Conservation (phyloP, 495 filamentous ascomycete species). For the Penicillium flavigenum region DNA sequence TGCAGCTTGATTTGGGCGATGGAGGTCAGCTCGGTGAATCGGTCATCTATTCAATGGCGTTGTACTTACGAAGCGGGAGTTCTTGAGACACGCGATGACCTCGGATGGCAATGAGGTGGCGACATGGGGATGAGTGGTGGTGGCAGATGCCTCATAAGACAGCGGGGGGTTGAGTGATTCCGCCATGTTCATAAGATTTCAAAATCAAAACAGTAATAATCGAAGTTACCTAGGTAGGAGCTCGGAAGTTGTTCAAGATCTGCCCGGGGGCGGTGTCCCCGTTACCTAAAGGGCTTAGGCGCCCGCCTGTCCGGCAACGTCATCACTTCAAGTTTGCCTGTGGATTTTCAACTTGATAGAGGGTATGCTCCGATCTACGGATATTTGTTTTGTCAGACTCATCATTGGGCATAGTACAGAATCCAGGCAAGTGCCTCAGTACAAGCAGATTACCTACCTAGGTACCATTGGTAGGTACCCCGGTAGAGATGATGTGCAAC, state of each 20-base stretch:
- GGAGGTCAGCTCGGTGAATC: constrained; percentile 5
- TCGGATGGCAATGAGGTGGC: constrained; percentile 71
- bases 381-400: neutral
- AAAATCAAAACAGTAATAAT: constrained; percentile 1
- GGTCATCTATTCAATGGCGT: neutral
- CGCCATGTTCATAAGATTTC: constrained; percentile 34
- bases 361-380: neutral
- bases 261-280: constrained; percentile 12
- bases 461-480: no score
- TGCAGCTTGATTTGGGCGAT: constrained; percentile 65
- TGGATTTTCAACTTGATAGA: neutral
- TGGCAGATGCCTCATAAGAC: constrained; percentile 72
- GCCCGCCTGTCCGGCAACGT: neutral
- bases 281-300: constrained; percentile 1
- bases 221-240: neutral
- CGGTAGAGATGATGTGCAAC: neutral
- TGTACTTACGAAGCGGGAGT: constrained; percentile 82
- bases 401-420: neutral
- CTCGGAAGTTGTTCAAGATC: constrained; percentile 3
- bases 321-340: neutral
- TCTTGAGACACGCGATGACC: constrained; percentile 87
- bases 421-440: neutral
- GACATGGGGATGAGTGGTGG: constrained; percentile 66
- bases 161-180: constrained; percentile 56
- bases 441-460: neutral